phyloP scores from a whole-genome alignment of 352 stramenopile species.

The Globisporangium canariense region DNA sequence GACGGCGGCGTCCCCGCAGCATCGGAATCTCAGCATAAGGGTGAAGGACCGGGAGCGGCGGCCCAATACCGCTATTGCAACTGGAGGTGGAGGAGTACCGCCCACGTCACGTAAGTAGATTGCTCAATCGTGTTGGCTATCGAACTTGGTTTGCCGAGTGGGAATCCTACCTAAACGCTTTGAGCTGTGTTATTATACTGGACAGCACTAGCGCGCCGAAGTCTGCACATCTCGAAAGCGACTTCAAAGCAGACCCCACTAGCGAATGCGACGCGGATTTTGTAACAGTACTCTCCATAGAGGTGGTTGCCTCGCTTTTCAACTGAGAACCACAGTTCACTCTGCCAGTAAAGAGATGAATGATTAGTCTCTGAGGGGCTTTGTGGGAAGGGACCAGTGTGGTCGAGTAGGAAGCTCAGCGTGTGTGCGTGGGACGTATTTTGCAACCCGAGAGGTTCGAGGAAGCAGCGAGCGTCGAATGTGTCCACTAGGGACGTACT shows the following conservation, averaged over 20 bases:
- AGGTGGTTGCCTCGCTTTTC: neutral
- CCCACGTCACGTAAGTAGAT: conserved; percentile 14
- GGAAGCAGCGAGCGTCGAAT: too few species aligned
- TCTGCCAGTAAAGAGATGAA: too few species aligned
- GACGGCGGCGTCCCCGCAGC: conserved; percentile 15
- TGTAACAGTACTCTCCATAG: neutral
- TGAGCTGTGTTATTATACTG: neutral
- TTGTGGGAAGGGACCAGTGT: too few species aligned
- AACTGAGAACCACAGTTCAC: too few species aligned
- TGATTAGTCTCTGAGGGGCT: too few species aligned
- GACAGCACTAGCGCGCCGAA: conserved; percentile 14
- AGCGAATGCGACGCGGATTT: conserved; percentile 13
- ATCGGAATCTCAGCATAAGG: conserved; percentile 19
- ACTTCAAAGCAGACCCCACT: conserved; percentile 1
- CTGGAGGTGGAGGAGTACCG: neutral
- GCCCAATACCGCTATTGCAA: conserved; percentile 1
- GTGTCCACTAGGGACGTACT: too few species aligned
- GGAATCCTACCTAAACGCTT: neutral
- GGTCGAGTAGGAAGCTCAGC: too few species aligned
- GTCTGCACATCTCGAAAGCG: conserved; percentile 5
- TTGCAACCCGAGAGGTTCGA: too few species aligned
- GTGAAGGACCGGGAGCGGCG: conserved; percentile 13
- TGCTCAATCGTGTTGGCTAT: neutral
- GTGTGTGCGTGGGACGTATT: too few species aligned
- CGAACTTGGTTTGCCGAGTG: too few species aligned